Evolutionary conservation across 176 grass and related monocot genomes (phyloP), one percentile per base, ranked within the genome.

Genomic region (Dendrocalamus sinicus): DNA sequence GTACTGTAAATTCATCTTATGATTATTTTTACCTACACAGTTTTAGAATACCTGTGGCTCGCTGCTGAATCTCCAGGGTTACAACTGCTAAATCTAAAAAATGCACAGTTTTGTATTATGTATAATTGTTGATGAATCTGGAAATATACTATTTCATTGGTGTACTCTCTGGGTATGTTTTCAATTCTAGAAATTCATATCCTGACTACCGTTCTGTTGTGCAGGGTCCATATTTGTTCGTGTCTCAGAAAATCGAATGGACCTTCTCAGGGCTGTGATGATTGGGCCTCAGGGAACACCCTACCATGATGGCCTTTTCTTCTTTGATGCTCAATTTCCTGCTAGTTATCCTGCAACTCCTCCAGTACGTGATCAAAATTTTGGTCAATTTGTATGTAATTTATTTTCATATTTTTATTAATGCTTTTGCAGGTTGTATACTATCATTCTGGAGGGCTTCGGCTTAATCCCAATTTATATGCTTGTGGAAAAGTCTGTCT

Each of bases 261-360:
- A 97, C 81, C 92, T 97, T 83, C 92, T 97, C 51, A 95, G 95
- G 67, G 95, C 95, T 73, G 95, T 89, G 67, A 90, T 97, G 37
- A 70, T 95, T 74, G 95, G 95, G 45, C 89, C 95, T 65, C 74
- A 88, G 70, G 95, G 92, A 84, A 97, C 95, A 83, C 95, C 95
- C 12, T 97, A 97, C 61, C 95, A 97, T 88, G 88, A 97, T 86
- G 95, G 95, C 52, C 95, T 97, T 59, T 97, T 97, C 80, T 97
- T 97, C 89, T 97, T 97, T 84, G 95, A 97, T 84, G 85, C 86
- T 78, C 91, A 91, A 9, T 97, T 97, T 72, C 67, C 92, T 69
- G 12, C 84, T 22, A 80, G 76, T 78, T 97, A 95, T 78, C 95
- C 95, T 65, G 43, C 92, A 65, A 64, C 8, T 79, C 95, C 95